phyloP scores from a whole-genome alignment of 2,329 filamentous ascomycete genomes.

The Nemania sp. region DNA sequence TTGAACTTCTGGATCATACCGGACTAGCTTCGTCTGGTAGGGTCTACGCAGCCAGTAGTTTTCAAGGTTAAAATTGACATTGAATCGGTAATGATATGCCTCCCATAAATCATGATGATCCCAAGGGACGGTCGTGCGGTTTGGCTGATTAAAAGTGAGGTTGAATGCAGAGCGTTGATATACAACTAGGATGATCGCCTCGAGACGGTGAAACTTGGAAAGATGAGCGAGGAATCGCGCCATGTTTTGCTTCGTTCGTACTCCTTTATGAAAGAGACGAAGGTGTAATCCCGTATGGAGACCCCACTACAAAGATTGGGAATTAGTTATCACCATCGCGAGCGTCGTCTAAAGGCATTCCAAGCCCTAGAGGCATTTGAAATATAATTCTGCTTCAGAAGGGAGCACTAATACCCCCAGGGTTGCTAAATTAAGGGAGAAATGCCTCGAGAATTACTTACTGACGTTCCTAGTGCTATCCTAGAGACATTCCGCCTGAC shows the following conservation, averaged over 20 bases:
- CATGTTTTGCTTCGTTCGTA: conserved; percentile 57
- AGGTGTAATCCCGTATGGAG: conserved; percentile 61
- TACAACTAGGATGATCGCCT: conserved; percentile 59
- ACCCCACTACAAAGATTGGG: conserved; percentile 52
- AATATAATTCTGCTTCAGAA: background rate
- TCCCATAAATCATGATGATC: conserved; percentile 58
- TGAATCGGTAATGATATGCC: conserved; percentile 61
- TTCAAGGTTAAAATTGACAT: conserved; percentile 61
- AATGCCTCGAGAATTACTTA: background rate
- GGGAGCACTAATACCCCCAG: background rate
- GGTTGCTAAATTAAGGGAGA: background rate
- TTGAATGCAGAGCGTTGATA: conserved; percentile 63
- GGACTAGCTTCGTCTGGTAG: conserved; percentile 51
- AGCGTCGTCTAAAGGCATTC: background rate
- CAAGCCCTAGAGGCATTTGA: background rate
- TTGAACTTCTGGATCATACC: conserved; percentile 46
- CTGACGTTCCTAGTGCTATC: conserved; percentile 60
- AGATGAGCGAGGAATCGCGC: conserved; percentile 56
- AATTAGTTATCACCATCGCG: background rate
- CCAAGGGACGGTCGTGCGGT: conserved; percentile 41
- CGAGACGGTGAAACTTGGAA: conserved; percentile 56
- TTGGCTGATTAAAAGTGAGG: conserved; percentile 41
- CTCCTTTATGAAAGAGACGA: conserved; percentile 58
- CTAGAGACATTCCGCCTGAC: conserved; percentile 56
- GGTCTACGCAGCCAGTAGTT: conserved; percentile 57